Evolutionary conservation across 2,329 filamentous ascomycete species (phyloP).

Genomic region (Rutstroemia sp.): DNA sequence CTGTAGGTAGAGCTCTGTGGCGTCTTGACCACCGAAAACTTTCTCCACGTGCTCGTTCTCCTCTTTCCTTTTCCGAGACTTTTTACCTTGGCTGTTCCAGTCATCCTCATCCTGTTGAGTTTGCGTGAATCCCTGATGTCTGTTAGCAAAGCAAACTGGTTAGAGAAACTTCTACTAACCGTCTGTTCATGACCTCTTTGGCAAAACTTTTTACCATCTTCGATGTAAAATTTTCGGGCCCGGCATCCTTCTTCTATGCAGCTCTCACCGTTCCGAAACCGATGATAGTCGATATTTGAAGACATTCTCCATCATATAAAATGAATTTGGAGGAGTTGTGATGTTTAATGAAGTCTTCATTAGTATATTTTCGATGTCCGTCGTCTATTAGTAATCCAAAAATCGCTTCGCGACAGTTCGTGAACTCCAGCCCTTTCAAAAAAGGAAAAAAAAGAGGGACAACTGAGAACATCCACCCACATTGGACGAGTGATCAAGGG

Average conservation of each 20-base stretch:
- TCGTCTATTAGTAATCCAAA: too few species aligned
- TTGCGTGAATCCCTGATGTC: slow-evolving; percentile 31
- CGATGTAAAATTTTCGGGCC: slow-evolving; percentile 49
- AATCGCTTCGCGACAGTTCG: too few species aligned
- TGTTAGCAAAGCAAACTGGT: slow-evolving; percentile 16
- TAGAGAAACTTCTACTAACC: slow-evolving; percentile 30
- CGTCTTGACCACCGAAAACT: slow-evolving; percentile 58
- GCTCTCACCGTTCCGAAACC: slow-evolving; percentile 36
- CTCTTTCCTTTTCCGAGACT: slow-evolving; percentile 49
- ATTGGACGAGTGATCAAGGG: too few species aligned
- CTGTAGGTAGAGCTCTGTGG: slow-evolving; percentile 73
- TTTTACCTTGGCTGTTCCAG: slow-evolving; percentile 52
- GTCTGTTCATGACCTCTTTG: slow-evolving; percentile 57
- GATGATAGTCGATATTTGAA: slow-evolving; percentile 27
- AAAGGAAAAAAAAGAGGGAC: too few species aligned
- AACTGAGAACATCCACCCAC: too few species aligned
- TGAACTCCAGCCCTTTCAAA: too few species aligned
- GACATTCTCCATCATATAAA: slow-evolving; percentile 18
- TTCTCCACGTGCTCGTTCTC: slow-evolving; percentile 50
- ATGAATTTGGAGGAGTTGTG: too few species aligned
- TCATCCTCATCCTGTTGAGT: slow-evolving; percentile 58
- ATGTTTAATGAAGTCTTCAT: too few species aligned
- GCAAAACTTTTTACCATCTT: slow-evolving; percentile 59
- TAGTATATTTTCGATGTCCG: too few species aligned
- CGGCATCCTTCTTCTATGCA: slow-evolving; percentile 55